Conservation (phyloP, 306 rosid genomes). For the Herpetospermum pedunculosum region DNA sequence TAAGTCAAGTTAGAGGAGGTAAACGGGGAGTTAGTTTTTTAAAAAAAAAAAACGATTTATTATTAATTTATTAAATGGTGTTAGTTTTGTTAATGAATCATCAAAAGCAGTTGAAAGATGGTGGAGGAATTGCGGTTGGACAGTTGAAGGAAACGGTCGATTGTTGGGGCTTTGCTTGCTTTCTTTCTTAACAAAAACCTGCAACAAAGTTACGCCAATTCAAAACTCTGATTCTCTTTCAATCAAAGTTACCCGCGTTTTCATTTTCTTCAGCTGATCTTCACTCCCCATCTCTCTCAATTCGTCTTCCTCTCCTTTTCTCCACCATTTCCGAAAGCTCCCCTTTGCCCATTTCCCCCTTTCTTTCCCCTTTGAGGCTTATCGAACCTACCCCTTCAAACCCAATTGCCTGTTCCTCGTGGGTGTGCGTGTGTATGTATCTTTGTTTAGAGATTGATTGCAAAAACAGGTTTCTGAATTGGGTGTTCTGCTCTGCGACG, state of each 20-base stretch:
- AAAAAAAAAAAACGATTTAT: too few species aligned
- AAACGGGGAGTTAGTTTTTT: too few species aligned
- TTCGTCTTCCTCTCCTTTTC: constrained; percentile 57
- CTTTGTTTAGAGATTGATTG: not conserved
- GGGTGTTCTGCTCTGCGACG: not conserved
- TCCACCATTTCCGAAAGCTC: constrained; percentile 24
- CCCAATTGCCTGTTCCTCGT: not conserved
- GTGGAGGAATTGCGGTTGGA: constrained; percentile 10
- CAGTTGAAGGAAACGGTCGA: constrained; percentile 51
- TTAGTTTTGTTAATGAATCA: not conserved
- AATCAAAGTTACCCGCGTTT: constrained; percentile 43
- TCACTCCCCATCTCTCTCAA: constrained; percentile 62
- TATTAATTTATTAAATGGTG: too few species aligned
- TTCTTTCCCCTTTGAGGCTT: not conserved
- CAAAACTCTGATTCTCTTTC: constrained; percentile 32
- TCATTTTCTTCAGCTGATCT: constrained; percentile 28
- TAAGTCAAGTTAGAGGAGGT: too few species aligned
- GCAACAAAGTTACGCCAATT: constrained; percentile 45
- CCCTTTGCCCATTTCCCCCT: not conserved
- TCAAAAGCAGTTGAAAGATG: not conserved
- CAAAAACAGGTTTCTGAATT: not conserved
- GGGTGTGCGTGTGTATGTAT: too few species aligned
- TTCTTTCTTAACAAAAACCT: constrained; percentile 30
- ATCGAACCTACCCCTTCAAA: not conserved
- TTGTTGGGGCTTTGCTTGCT: constrained; percentile 40